A percentile compares a stretch with the other conserved stretches of the same genome.
Conservation (phyloP, 495 filamentous ascomycete species). For the Penicillium lividum region DNA sequence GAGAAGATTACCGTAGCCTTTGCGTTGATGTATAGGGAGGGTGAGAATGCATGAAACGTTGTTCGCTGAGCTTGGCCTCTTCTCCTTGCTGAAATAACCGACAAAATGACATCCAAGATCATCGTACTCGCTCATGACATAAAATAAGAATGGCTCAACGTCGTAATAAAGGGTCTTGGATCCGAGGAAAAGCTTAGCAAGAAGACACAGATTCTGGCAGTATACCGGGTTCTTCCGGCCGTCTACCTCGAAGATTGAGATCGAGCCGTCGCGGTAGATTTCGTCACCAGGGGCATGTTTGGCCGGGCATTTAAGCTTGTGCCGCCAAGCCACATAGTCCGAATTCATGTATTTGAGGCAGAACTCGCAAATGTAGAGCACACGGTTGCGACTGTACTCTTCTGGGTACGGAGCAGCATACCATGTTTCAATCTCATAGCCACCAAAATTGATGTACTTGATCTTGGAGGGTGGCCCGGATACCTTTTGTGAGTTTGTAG, state of each 20-base stretch:
- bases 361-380: conserved; percentile 98
- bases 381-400: conserved; percentile 92
- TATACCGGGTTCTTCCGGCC: conserved; percentile 96
- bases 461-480: conserved; percentile 91
- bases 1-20: conserved; percentile 93
- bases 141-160: conserved; percentile 97
- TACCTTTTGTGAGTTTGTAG: conserved; percentile 61
- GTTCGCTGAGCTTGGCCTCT: conserved; percentile 89
- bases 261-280: conserved; percentile 91
- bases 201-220: conserved; percentile 93
- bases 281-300: conserved; percentile 97
- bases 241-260: conserved; percentile 96
- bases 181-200: conserved; percentile 94
- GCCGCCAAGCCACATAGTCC: conserved; percentile 94
- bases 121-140: conserved; percentile 96
- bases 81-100: conserved; percentile 99
- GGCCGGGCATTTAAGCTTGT: conserved; percentile 95
- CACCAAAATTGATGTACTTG: conserved; percentile 97
- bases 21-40: conserved; percentile 91
- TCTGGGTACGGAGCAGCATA: conserved; percentile 99
- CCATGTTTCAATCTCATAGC: conserved; percentile 98
- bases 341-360: conserved; percentile 99
- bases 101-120: conserved; percentile 95
- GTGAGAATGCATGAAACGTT: conserved; percentile 98
- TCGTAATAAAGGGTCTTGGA: conserved; percentile 99